A percentile compares a stretch with the other conserved stretches of the same genome.
phyloP scores from a whole-genome alignment of 1,284 basidiomycete genomes.

The Apiotrichum veenhuisii region DNA sequence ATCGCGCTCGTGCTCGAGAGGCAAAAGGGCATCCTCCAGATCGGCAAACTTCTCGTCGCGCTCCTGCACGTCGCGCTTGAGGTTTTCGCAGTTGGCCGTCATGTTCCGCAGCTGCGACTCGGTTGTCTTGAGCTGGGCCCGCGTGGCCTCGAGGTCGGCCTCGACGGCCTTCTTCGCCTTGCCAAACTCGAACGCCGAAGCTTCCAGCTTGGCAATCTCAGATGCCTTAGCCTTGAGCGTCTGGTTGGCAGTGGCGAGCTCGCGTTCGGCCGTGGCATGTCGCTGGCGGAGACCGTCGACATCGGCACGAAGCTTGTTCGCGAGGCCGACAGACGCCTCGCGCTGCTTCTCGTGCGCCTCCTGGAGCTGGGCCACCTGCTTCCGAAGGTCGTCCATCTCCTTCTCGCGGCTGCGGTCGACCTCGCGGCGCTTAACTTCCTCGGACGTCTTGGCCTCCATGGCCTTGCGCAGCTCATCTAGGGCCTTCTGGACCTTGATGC shows the following conservation, averaged over 20 bases:
- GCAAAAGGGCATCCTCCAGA: constrained; percentile 80
- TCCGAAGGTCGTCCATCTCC: constrained; percentile 72
- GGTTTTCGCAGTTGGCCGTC: constrained; percentile 52
- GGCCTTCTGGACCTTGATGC: constrained; percentile 69
- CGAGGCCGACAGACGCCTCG: constrained; percentile 26
- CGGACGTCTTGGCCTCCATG: constrained; percentile 78
- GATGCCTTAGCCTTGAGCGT: constrained; percentile 55
- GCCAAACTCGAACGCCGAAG: constrained; percentile 61
- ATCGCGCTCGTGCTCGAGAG: constrained; percentile 75
- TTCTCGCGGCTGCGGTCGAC: constrained; percentile 82
- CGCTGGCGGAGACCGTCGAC: constrained; percentile 52
- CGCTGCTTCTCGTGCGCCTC: constrained; percentile 36
- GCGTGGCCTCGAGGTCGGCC: constrained; percentile 64
- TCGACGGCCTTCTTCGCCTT: constrained; percentile 61
- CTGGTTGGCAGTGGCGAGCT: constrained; percentile 58
- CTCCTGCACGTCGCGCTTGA: constrained; percentile 51
- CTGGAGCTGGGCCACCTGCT: constrained; percentile 54
- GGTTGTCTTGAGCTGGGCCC: constrained; percentile 66
- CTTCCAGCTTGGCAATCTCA: constrained; percentile 55
- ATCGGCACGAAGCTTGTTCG: constrained; percentile 48
- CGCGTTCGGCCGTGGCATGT: constrained; percentile 53
- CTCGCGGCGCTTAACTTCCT: constrained; percentile 77
- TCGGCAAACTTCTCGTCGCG: constrained; percentile 74
- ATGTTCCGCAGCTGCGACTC: constrained; percentile 65
- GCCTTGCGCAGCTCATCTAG: constrained; percentile 77